Conservation (phyloP, 2,329 filamentous ascomycete species). For the Colletotrichum tofieldiae region DNA sequence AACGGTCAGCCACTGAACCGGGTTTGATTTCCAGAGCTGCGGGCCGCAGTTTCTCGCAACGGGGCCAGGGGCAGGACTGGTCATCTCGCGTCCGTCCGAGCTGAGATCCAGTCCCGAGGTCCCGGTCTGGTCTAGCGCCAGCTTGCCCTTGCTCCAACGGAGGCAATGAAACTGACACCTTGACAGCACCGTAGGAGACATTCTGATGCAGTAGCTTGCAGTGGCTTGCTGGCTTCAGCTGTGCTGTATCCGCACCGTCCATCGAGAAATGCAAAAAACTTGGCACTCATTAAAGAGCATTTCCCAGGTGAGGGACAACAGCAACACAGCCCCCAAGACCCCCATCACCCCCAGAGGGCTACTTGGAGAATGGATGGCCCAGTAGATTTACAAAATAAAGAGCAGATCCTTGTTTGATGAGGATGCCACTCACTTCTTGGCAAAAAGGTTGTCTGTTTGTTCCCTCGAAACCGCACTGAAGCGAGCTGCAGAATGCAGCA, state of each 20-base stretch:
- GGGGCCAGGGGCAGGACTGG: neutral
- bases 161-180: neutral
- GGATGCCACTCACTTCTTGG: neutral
- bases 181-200: slow-evolving; percentile 18
- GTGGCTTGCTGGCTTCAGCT: neutral
- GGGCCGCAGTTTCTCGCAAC: neutral
- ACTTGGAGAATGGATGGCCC: too few species aligned
- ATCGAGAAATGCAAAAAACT: slow-evolving; percentile 1
- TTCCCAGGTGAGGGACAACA: neutral
- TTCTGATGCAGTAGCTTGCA: slow-evolving; percentile 13
- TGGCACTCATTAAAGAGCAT: slow-evolving; percentile 12
- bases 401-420: neutral
- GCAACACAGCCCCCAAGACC: neutral
- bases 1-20: neutral
- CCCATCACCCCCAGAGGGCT: neutral
- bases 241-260: neutral
- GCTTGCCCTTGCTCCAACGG: slow-evolving; percentile 10
- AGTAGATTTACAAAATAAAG: neutral
- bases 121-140: neutral
- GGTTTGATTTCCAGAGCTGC: neutral
- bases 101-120: neutral
- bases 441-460: too few species aligned
- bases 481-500: neutral
- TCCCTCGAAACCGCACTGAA: neutral
- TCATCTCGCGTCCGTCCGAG: neutral